Evolutionary conservation across 2,329 filamentous ascomycete genomes (phyloP).

Genomic region (Calonectria honghensis): DNA sequence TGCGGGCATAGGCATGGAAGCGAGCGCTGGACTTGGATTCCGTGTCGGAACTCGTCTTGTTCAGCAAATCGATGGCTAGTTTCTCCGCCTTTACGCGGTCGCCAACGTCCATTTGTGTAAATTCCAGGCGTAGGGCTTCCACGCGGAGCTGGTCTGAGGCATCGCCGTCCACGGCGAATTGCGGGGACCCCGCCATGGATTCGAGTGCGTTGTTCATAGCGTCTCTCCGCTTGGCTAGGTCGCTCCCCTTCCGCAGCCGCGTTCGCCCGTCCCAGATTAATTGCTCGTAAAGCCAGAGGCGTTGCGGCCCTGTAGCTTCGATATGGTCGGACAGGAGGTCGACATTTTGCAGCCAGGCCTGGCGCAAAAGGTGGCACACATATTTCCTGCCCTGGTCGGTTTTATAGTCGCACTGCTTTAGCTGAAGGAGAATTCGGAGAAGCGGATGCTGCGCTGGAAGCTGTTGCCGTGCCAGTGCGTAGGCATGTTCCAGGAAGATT

Average conservation of each 20-base stretch:
- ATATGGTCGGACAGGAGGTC: slow-evolving; percentile 58
- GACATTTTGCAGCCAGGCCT: slow-evolving; percentile 62
- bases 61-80: slow-evolving; percentile 56
- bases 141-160: slow-evolving; percentile 56
- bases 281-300: slow-evolving; percentile 63
- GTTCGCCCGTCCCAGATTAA: slow-evolving; percentile 63
- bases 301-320: slow-evolving; percentile 54
- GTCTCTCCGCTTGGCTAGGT: slow-evolving; percentile 54
- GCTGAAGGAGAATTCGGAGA: slow-evolving; percentile 57
- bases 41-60: slow-evolving; percentile 51
- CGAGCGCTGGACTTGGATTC: slow-evolving; percentile 56
- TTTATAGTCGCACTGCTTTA: slow-evolving; percentile 57
- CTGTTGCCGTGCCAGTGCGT: slow-evolving; percentile 53
- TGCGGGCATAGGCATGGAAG: slow-evolving; percentile 63
- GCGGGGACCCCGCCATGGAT: slow-evolving; percentile 47
- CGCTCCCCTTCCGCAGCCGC: slow-evolving; percentile 57
- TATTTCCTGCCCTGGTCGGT: slow-evolving; percentile 57
- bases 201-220: slow-evolving; percentile 58
- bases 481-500: slow-evolving; percentile 60
- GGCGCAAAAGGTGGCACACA: slow-evolving; percentile 59
- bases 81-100: slow-evolving; percentile 58
- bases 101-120: slow-evolving; percentile 62
- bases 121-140: slow-evolving; percentile 60
- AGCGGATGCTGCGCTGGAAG: slow-evolving; percentile 60
- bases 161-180: slow-evolving; percentile 34